Evolutionary conservation across 768 basidiomycete species (phyloP).

Genomic region (Hypholoma fasciculare): DNA sequence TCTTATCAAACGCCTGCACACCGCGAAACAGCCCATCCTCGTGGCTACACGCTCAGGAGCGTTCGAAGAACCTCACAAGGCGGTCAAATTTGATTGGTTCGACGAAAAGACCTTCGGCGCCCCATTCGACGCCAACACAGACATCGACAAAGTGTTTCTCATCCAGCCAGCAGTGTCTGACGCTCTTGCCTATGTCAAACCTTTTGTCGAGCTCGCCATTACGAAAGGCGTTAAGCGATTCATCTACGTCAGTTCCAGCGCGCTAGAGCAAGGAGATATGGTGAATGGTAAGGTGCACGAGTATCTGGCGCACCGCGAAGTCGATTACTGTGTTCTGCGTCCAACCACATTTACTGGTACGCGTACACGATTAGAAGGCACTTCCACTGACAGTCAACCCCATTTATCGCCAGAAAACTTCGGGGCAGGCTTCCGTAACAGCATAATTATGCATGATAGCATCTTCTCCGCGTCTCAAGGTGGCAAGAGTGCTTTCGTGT

Average conservation of each 20-base stretch:
- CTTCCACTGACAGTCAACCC: neutral
- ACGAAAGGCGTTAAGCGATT: conserved; percentile 33
- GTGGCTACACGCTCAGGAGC: conserved; percentile 27
- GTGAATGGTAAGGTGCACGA: conserved; percentile 32
- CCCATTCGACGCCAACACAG: conserved; percentile 22
- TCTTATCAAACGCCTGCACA: conserved; percentile 26
- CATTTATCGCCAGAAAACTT: conserved; percentile 29
- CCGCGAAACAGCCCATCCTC: conserved; percentile 23
- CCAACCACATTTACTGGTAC: conserved; percentile 40
- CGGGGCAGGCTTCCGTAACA: conserved; percentile 10
- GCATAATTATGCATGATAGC: conserved; percentile 22
- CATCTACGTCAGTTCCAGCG: conserved; percentile 28
- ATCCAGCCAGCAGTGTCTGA: conserved; percentile 17
- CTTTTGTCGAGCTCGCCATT: conserved; percentile 31
- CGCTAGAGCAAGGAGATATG: conserved; percentile 20
- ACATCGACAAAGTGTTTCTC: conserved; percentile 23
- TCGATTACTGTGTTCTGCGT: conserved; percentile 33
- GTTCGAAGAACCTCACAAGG: conserved; percentile 25
- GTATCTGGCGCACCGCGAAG: conserved; percentile 29
- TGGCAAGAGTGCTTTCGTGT: conserved; percentile 28
- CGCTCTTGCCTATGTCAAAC: conserved; percentile 18
- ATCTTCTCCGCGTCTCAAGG: conserved; percentile 27
- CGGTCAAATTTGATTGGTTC: conserved; percentile 33
- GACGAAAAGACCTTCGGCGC: conserved; percentile 28
- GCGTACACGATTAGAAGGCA: neutral